These are phyloP conservation scores for Pseudogymnoascus sp. DNA, from an alignment of 2,329 filamentous ascomycete species.

Conservation along the genomic window DNA sequence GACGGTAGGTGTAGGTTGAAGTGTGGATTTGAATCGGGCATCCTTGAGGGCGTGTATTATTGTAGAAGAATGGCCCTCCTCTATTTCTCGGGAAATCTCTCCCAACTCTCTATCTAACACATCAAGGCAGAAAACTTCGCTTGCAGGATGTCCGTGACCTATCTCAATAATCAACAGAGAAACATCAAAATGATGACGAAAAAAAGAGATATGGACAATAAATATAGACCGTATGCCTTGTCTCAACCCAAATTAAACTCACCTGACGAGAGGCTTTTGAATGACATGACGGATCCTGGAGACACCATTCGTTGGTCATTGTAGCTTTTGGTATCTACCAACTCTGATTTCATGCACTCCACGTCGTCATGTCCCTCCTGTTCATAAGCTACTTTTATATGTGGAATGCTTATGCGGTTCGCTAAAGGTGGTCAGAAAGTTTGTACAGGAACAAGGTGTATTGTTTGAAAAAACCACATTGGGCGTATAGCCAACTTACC, in stretches of 20 bases:
- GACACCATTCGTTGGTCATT: neutral
- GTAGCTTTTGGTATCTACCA: neutral
- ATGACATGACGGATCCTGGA: neutral
- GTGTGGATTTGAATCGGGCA: neutral
- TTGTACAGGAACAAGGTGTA: neutral
- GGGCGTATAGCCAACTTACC: neutral
- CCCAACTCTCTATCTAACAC: neutral
- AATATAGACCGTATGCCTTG: neutral
- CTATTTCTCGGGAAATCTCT: neutral
- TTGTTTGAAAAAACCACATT: neutral
- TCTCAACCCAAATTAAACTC: neutral
- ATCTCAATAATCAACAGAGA: neutral
- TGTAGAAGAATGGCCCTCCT: neutral
- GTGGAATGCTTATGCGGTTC: neutral
- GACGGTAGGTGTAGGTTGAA: neutral
- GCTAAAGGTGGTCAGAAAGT: neutral
- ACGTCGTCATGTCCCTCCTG: neutral
- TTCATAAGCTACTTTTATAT: neutral
- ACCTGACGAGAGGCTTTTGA: neutral
- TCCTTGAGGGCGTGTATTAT: neutral
- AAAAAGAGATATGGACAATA: neutral
- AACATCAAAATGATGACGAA: neutral
- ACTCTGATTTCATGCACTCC: neutral
- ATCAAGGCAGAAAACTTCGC: neutral
- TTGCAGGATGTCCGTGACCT: neutral